Percentiles rank a stretch among this genome's conserved stretches.
phyloP scores from a whole-genome alignment of 208 protist genomes.

The Plasmodiophora brassicae region DNA sequence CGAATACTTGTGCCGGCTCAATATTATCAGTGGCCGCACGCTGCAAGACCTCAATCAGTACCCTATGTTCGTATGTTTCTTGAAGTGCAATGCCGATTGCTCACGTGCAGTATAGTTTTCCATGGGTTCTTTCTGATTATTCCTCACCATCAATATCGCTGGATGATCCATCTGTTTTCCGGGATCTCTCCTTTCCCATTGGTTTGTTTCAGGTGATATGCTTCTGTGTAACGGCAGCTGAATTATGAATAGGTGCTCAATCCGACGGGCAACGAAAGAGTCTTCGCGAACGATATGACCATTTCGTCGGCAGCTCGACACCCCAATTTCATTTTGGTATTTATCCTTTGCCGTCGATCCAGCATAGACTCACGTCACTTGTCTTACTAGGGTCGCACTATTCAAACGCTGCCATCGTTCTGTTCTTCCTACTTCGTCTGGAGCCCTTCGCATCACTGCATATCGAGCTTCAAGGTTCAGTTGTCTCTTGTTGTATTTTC shows the following conservation, averaged over 20 bases:
- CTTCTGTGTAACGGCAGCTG: neutral
- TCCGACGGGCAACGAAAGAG: neutral
- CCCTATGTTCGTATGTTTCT: slow-evolving; percentile 86
- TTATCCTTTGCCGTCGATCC: too few relatives aligned
- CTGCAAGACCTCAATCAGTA: slow-evolving; percentile 97
- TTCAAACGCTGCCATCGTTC: slow-evolving; percentile 47
- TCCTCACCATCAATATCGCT: slow-evolving; percentile 43
- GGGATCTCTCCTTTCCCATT: slow-evolving; percentile 58
- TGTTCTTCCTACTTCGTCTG: slow-evolving; percentile 47
- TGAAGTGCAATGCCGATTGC: neutral
- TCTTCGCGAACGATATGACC: neutral
- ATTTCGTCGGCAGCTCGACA: slow-evolving; percentile 17
- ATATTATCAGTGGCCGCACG: slow-evolving; percentile 86
- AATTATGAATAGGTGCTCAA: neutral
- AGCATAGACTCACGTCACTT: neutral
- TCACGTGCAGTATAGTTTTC: slow-evolving; percentile 20
- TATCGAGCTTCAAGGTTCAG: slow-evolving; percentile 37
- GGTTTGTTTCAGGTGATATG: slow-evolving; percentile 36
- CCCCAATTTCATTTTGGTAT: slow-evolving; percentile 22
- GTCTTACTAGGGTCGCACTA: slow-evolving; percentile 41
- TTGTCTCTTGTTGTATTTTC: neutral
- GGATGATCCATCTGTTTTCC: slow-evolving; percentile 38
- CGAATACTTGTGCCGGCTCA: slow-evolving; percentile 69
- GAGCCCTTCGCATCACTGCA: slow-evolving; percentile 51
- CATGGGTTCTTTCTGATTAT: slow-evolving; percentile 59